Evolutionary conservation across 2,329 filamentous ascomycete species (phyloP), one percentile per base, ranked within the genome.

Genomic region (Penicillium sp.): DNA sequence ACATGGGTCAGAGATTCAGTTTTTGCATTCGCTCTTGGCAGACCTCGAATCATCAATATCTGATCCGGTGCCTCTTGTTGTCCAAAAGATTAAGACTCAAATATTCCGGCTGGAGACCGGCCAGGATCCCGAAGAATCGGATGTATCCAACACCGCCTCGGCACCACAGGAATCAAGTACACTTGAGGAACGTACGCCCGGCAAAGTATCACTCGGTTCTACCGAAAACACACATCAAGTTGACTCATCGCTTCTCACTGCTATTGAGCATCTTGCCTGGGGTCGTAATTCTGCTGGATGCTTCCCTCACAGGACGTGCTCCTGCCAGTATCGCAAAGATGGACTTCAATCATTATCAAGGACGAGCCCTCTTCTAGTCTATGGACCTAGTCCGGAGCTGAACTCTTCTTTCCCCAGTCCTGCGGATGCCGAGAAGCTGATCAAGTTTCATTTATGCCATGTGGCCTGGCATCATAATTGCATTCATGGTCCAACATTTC

Each of bases 181-280:
- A 15, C 26, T 45, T 0, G 53, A 47, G 15, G 43, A 35, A 6
- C 31, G n/a, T 21, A 10, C 33, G 24, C 12, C 49, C 51, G 24
- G 49, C 43, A 37, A 50, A 53, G 33, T 31, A 34, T 26, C 32
- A 43, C 6, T 46, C 17, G 6, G 38, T 33, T 31, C 47, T 15
- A 19, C 35, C 15, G 56, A 61, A 12, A 45, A 31, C 15, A 37
- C 52, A 8, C 48, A 58, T 19, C 53, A 51, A 38, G 57, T 56
- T 21, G 59, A 63, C 32, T 51, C 63, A 3, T 60, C 65, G 1
- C 57, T 63, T 19, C 52, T 69, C 19, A 66, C 64, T 0, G 63
- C 64, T 1, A 61, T 70, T 12, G 68, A 70, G 53, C 63, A 67
- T 53, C 59, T 69, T 15, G 66, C 67, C 2, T 70, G 68, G 68